Evolutionary conservation across 2,329 filamentous ascomycete genomes (phyloP).

Genomic region (Exophiala mesophila): DNA sequence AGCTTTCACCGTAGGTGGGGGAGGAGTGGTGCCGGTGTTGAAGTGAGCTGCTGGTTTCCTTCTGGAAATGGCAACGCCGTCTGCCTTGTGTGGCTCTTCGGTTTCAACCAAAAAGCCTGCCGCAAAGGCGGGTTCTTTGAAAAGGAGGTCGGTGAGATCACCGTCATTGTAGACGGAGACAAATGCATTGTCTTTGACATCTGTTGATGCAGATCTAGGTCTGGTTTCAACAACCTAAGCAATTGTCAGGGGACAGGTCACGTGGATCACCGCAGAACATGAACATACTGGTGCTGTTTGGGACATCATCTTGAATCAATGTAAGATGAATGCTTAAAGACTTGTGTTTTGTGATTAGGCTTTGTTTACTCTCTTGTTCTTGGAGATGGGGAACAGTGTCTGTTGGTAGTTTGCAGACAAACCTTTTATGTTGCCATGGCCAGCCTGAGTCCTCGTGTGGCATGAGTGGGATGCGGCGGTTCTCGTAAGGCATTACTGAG

Average conservation of each 20-base stretch:
- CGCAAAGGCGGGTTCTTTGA: constrained; percentile 10
- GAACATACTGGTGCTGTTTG: constrained; percentile 14
- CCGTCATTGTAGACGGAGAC: constrained; percentile 19
- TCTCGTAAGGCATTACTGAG: not conserved
- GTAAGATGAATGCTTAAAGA: not conserved
- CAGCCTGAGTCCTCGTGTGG: not conserved
- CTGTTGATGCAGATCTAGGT: not conserved
- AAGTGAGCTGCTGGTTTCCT: constrained; percentile 11
- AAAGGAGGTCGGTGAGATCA: constrained; percentile 20
- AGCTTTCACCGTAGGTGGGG: constrained; percentile 5
- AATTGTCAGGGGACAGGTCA: no score
- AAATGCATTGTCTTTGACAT: constrained; percentile 14
- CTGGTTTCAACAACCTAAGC: not conserved
- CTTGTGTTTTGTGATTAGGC: not conserved
- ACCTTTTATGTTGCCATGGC: constrained; percentile 1
- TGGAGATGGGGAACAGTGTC: not conserved
- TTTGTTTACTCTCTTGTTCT: constrained; percentile 3
- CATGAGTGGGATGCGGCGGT: not conserved
- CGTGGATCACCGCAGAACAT: no score
- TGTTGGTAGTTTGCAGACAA: not conserved
- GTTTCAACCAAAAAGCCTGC: constrained; percentile 13
- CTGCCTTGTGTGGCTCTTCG: constrained; percentile 5
- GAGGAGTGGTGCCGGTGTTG: constrained; percentile 20
- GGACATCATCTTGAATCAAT: constrained; percentile 17
- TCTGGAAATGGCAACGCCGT: constrained; percentile 3